These are phyloP conservation scores for Didymella lethalis DNA, from an alignment of 2,329 filamentous ascomycete genomes.

Conservation along the genomic window DNA sequence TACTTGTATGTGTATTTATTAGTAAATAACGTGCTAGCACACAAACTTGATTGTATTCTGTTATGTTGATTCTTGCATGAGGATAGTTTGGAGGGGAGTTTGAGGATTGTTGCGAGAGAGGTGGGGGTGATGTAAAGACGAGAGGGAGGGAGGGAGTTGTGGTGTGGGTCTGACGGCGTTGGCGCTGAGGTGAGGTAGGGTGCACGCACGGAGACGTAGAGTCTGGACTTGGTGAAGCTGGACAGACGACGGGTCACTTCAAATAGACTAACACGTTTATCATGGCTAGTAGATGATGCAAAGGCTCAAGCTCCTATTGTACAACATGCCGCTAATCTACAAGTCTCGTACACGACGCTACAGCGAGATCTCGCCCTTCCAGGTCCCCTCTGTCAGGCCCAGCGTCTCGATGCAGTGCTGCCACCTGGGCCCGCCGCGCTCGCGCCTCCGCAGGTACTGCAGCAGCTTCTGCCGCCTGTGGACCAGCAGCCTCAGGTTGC, in stretches of 20 bases:
- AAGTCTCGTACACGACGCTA: constrained; percentile 49
- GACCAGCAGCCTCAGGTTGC: constrained; percentile 83
- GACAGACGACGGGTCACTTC: no score
- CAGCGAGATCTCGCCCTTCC: constrained; percentile 86
- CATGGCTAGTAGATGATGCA: not conserved
- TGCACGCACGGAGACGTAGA: no score
- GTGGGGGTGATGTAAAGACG: not conserved
- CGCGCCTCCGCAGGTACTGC: constrained; percentile 85
- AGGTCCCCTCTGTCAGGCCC: constrained; percentile 86
- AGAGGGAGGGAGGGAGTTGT: not conserved
- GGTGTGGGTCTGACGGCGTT: not conserved
- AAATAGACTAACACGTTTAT: not conserved
- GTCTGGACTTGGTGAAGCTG: no score
- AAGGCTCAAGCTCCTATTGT: constrained; percentile 11
- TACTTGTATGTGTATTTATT: no score
- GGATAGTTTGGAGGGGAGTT: no score
- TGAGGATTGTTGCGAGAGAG: not conserved
- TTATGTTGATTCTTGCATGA: no score
- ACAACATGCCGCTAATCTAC: constrained; percentile 17
- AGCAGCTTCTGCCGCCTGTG: constrained; percentile 90
- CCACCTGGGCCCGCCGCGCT: constrained; percentile 91
- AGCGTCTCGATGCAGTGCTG: constrained; percentile 82
- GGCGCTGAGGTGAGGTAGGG: not conserved
- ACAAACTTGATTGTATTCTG: no score
- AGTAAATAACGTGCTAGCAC: no score